phyloP scores from a whole-genome alignment of 2,329 filamentous ascomycete species.

The Pseudogymnoascus sp. region DNA sequence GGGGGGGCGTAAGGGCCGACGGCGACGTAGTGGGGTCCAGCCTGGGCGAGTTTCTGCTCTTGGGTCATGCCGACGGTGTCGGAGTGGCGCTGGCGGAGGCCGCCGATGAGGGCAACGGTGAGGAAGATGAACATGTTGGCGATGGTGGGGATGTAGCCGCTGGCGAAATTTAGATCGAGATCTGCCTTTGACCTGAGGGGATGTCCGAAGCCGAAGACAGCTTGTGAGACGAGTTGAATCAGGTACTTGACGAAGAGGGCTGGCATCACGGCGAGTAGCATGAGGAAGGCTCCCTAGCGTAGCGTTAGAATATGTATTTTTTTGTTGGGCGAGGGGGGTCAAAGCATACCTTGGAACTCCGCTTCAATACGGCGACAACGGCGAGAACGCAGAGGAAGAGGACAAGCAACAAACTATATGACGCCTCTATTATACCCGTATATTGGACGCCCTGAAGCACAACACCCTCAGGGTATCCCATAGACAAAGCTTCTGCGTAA shows the following conservation, averaged over 20 bases:
- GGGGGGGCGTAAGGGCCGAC: not conserved
- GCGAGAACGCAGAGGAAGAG: not conserved
- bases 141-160: not conserved
- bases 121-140: not conserved
- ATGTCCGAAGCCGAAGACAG: not conserved
- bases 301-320: not conserved
- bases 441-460: not conserved
- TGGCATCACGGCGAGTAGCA: not conserved
- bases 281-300: not conserved
- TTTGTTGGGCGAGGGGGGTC: not conserved
- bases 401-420: not conserved
- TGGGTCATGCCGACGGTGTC: not conserved
- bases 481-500: not conserved
- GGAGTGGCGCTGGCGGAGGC: constrained; percentile 2
- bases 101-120: not conserved
- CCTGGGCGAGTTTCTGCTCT: not conserved
- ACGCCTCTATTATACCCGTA: not conserved
- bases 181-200: too few relatives aligned
- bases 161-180: not conserved
- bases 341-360: not conserved
- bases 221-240: not conserved
- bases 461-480: not conserved
- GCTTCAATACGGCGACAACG: not conserved
- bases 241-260: not conserved
- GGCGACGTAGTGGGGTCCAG: not conserved